Conservation (phyloP, 345 rosid species). For the Citrus sp. region DNA sequence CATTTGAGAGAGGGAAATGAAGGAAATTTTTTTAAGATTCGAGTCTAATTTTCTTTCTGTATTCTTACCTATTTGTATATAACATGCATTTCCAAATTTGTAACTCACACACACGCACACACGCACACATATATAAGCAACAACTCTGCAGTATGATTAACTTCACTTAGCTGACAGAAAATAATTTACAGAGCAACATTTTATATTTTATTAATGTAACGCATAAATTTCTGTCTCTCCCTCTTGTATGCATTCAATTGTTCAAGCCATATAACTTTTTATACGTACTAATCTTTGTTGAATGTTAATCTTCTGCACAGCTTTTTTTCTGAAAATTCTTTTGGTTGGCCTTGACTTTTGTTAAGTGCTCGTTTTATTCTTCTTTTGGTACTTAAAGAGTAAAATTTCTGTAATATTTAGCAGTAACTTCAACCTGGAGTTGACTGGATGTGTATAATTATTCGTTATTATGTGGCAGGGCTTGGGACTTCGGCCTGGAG, state of each 20-base stretch:
- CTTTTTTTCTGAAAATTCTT: neutral
- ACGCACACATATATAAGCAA: no score
- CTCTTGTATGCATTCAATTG: neutral
- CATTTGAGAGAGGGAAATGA: neutral
- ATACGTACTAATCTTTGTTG: neutral
- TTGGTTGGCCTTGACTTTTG: neutral
- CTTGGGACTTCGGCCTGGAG: constrained; percentile 79
- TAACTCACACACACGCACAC: neutral
- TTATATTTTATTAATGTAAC: neutral
- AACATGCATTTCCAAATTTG: neutral
- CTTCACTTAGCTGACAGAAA: no score
- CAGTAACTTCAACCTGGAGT: neutral
- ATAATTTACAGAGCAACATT: no score
- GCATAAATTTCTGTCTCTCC: neutral
- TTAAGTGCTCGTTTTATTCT: neutral
- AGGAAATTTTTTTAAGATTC: neutral
- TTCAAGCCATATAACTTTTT: neutral
- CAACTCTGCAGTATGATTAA: no score
- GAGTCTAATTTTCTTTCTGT: no score
- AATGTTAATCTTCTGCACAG: neutral
- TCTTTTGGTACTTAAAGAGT: neutral
- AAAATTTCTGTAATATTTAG: neutral
- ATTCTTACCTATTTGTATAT: no score
- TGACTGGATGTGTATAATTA: neutral
- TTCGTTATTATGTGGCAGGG: constrained; percentile 48